Evolutionary conservation across 192 early-diverging fungal species (phyloP).

Genomic region (Rhizoclosmatium globosum): DNA sequence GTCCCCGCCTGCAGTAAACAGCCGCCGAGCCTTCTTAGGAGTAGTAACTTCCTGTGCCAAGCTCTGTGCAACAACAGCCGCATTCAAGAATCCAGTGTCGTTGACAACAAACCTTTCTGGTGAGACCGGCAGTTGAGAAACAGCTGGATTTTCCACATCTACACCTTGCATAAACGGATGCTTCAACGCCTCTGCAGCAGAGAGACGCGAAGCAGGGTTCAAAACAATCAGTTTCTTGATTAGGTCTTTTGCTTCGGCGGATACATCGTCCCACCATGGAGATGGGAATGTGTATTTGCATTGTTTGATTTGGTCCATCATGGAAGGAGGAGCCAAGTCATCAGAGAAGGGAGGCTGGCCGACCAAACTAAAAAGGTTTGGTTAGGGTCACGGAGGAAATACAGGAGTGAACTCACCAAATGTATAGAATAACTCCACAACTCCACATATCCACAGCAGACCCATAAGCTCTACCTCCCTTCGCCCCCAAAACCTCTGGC

Average conservation of each 20-base stretch:
- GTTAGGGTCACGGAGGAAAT: not conserved
- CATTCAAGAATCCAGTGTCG: not conserved
- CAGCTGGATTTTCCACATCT: not conserved
- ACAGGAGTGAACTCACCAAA: conserved; percentile 54
- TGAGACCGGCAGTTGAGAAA: conserved; percentile 12
- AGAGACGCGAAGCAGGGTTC: conserved; percentile 73
- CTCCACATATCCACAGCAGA: conserved; percentile 88
- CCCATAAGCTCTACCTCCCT: conserved; percentile 48
- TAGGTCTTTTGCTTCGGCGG: conserved; percentile 49
- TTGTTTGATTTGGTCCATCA: conserved; percentile 58
- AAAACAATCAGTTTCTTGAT: conserved; percentile 59
- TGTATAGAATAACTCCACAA: conserved; percentile 86
- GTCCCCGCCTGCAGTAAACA: not conserved
- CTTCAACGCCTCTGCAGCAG: conserved; percentile 72
- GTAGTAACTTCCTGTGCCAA: not conserved
- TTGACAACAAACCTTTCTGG: not conserved
- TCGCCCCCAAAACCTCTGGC: conserved; percentile 73
- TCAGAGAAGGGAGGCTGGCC: conserved; percentile 83
- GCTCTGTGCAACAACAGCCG: not conserved
- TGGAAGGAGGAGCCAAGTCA: conserved; percentile 41
- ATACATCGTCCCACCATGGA: conserved; percentile 75
- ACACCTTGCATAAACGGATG: not conserved
- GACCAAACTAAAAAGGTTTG: conserved; percentile 56
- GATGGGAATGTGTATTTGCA: conserved; percentile 72
- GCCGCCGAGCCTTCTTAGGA: not conserved